A percentile compares a stretch with the other conserved stretches of the same genome.
Evolutionary conservation across 2,329 filamentous ascomycete species (phyloP).

Genomic region (Colletotrichum theobromicola): DNA sequence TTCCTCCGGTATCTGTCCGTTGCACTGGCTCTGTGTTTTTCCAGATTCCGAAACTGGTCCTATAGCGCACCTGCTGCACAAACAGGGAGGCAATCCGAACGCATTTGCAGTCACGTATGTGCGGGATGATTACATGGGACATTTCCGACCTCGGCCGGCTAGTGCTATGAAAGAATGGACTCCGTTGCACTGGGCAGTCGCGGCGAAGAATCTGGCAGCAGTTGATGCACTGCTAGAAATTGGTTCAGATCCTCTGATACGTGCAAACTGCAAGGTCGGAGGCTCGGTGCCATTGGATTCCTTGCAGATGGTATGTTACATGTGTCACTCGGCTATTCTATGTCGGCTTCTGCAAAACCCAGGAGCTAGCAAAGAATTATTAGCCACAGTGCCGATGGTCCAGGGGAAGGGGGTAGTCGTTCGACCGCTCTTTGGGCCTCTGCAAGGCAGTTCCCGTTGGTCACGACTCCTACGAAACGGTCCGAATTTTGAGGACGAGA

Average conservation of each 20-base stretch:
- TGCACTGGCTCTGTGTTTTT: neutral
- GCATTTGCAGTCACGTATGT: neutral
- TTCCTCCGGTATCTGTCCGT: neutral
- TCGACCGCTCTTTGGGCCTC: neutral
- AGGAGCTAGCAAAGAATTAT: neutral
- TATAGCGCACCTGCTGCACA: neutral
- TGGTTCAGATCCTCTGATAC: neutral
- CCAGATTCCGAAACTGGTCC: neutral
- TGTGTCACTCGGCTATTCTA: neutral
- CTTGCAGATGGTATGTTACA: neutral
- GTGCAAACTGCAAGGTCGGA: neutral
- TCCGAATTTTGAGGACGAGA: neutral
- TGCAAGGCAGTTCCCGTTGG: neutral
- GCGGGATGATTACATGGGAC: neutral
- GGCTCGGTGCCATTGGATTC: neutral
- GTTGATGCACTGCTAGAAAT: neutral
- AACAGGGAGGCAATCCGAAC: neutral
- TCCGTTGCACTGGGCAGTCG: neutral
- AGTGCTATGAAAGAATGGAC: neutral
- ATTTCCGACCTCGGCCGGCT: neutral
- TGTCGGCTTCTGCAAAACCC: neutral
- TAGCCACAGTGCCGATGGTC: neutral
- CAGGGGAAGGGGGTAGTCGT: neutral
- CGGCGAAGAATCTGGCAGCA: neutral
- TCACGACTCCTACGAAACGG: neutral